Base-by-base conservation (phyloP, 805 yeast species). In the Cyberlindnera americana region DNA sequence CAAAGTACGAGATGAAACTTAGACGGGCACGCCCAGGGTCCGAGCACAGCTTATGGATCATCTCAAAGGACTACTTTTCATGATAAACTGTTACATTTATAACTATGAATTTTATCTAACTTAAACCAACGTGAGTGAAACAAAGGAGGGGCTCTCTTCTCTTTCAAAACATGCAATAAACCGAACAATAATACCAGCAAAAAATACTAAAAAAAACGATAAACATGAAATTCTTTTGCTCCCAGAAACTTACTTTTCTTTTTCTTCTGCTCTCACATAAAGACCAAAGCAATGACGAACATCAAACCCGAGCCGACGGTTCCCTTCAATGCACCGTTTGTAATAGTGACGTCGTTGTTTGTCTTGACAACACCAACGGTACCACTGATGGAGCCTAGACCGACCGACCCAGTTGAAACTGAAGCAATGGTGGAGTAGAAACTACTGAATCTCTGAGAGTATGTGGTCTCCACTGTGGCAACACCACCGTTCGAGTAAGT, bases 331-430 rank as follows among this genome's bases (percentile, higher is more conserved):
- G 38, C 48, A 18, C 40, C 46, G 27, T 44, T 45, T 19, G 47
- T 31, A 15, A 48, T 13, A 1, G 85, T 78, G 9, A 62, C 48
- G 25, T 51, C 53, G 28, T 60, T 48, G 50, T 77, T 73, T 1
- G 73, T 54, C 54, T 77, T 73, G 3, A 76, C 61, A 3, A 65
- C 60, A 5, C 97, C 98, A 11, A 86, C 77, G 0, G 71, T 60
- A 3, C 96, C 96, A 5, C 71, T 51, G 16, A 82, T 53, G 3
- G 87, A 65, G 1, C 98, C 98, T 37, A 91, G 58, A 0, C 97
- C 97, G 35, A 89, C 70, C 5, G 75, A 57, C 2, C 97, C 99
- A 0, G 78, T 50, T 4, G 76, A 54, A 0, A 80, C 80, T 0
- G 67, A 38, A 0, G 72, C 70, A 3, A 78, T 63, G 2, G 75